Evolutionary conservation across 2,329 filamentous ascomycete genomes (phyloP).

Genomic region (Penicillium sp.): DNA sequence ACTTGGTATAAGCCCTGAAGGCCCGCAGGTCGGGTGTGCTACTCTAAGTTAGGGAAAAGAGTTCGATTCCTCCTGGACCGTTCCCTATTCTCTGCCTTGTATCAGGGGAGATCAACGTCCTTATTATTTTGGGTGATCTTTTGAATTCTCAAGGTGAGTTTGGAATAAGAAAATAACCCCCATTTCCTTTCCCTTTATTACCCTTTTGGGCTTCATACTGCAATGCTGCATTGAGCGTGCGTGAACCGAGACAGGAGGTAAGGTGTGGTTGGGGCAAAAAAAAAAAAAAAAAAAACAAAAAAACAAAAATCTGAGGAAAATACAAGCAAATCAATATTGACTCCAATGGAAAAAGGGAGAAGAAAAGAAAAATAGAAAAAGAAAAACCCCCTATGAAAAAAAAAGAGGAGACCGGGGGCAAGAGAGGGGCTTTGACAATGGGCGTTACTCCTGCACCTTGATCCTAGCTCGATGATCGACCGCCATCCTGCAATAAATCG

Average conservation of each 20-base stretch:
- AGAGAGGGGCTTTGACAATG: conserved; percentile 21
- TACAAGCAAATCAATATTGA: neutral
- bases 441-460: conserved; percentile 25
- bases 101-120: neutral
- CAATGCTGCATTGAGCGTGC: conserved; percentile 17
- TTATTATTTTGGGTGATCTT: neutral
- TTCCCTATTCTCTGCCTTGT: neutral
- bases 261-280: conserved; percentile 5
- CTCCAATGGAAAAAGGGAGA: neutral
- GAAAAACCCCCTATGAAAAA: neutral
- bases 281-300: neutral
- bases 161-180: conserved; percentile 9
- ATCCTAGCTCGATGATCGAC: conserved; percentile 39
- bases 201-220: conserved; percentile 10
- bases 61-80: neutral
- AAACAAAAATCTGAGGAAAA: neutral
- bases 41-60: neutral
- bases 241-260: conserved; percentile 19
- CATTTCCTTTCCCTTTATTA: conserved; percentile 27
- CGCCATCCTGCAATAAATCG: conserved; percentile 39
- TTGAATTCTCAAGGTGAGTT: neutral
- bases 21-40: conserved; percentile 9
- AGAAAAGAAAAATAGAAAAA: neutral
- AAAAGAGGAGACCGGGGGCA: conserved; percentile 1
- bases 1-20: conserved; percentile 13